Conservation (phyloP, 352 stramenopile genomes). For the Phytophthora boehmeriae region DNA sequence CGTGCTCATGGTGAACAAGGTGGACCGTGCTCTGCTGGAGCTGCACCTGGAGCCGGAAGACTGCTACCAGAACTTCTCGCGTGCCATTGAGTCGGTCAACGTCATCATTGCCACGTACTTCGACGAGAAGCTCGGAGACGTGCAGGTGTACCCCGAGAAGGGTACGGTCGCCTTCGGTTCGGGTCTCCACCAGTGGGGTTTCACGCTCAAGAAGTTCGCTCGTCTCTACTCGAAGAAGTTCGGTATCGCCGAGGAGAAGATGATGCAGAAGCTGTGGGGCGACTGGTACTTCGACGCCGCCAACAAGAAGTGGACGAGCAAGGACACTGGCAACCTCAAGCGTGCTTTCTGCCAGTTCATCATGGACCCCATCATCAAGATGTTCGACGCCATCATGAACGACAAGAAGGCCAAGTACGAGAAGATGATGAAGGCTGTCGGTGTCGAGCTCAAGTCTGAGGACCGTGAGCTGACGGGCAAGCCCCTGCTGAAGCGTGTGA, state of each 20-base stretch:
- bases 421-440: constrained; percentile 97
- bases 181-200: constrained; percentile 99
- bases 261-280: constrained; percentile 99
- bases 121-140: constrained; percentile 96
- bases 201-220: constrained; percentile 99
- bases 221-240: constrained; percentile 99
- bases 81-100: constrained; percentile 99
- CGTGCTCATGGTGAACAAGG: constrained; percentile 99
- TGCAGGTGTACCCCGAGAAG: constrained; percentile 98
- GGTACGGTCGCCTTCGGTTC: constrained; percentile 99
- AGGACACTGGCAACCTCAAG: constrained; percentile 97
- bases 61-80: constrained; percentile 99
- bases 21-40: constrained; percentile 98
- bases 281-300: constrained; percentile 97
- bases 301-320: constrained; percentile 97
- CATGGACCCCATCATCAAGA: constrained; percentile 99
- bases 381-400: constrained; percentile 99
- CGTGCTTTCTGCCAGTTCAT: constrained; percentile 99
- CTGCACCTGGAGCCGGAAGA: constrained; percentile 98
- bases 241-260: constrained; percentile 97
- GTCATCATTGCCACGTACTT: constrained; percentile 99
- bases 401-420: constrained; percentile 99
- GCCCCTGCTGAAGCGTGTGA: constrained; percentile 97
- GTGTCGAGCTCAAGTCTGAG: constrained; percentile 97
- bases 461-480: constrained; percentile 97